Percentiles rank a stretch among this genome's conserved stretches.
These are phyloP conservation scores for Fraxinus platypoda DNA, from an alignment of 305 asterid species.

Conservation along the genomic window DNA sequence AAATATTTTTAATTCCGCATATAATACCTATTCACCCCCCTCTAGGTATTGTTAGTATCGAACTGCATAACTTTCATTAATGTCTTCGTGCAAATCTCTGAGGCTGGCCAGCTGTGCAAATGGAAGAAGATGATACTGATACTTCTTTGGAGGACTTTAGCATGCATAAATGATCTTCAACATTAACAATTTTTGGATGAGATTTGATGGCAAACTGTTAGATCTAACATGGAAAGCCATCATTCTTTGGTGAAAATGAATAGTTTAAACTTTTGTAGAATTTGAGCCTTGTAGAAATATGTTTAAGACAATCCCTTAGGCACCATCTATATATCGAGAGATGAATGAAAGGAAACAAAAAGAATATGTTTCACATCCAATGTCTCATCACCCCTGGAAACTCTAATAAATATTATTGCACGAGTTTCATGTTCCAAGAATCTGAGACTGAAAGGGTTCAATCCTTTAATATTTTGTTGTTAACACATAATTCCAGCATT, in stretches of 20 bases:
- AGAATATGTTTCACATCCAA: slow-evolving; percentile 13
- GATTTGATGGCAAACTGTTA: slow-evolving; percentile 30
- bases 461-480: background rate
- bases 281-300: background rate
- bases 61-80: too few species aligned
- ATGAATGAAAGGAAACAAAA: background rate
- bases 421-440: background rate
- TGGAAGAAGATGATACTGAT: slow-evolving; percentile 19
- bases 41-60: too few species aligned
- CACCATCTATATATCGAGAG: slow-evolving; percentile 15
- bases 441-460: background rate
- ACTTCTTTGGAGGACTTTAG: slow-evolving; percentile 19
- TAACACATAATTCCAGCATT: background rate
- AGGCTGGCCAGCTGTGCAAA: slow-evolving; percentile 27
- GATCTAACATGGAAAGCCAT: slow-evolving; percentile 32
- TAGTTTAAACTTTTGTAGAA: background rate
- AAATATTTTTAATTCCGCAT: too few species aligned
- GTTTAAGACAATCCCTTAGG: background rate
- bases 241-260: background rate
- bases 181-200: slow-evolving; percentile 5
- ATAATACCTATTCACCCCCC: too few species aligned
- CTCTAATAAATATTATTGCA: background rate
- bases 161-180: slow-evolving; percentile 19
- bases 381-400: background rate
- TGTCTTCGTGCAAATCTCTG: slow-evolving; percentile 19